Conservation (phyloP, 768 basidiomycete genomes). For the Russula sp. region DNA sequence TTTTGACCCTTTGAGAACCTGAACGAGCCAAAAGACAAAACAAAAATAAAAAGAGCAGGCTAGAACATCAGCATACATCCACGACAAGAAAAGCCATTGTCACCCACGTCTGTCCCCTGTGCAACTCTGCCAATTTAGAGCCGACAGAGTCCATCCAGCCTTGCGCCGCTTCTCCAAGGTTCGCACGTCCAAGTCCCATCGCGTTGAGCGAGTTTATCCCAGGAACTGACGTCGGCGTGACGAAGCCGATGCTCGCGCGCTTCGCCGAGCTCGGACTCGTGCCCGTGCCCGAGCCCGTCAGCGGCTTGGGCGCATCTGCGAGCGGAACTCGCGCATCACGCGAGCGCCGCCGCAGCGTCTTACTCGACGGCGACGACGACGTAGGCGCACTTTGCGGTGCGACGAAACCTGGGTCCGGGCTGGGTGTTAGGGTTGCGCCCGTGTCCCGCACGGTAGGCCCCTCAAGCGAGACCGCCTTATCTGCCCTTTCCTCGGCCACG, state of each 20-base stretch:
- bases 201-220: constrained; percentile 33
- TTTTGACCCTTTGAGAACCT: constrained; percentile 67
- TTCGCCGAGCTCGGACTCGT: constrained; percentile 17
- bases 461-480: constrained; percentile 15
- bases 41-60: neutral
- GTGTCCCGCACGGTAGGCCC: constrained; percentile 44
- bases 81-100: neutral
- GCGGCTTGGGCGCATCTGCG: constrained; percentile 28
- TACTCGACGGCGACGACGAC: neutral
- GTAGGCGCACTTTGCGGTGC: neutral
- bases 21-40: neutral
- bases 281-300: constrained; percentile 9
- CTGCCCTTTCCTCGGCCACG: constrained; percentile 27
- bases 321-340: constrained; percentile 24
- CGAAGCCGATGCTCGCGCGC: constrained; percentile 20
- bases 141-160: constrained; percentile 47
- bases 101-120: constrained; percentile 49
- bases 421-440: constrained; percentile 45
- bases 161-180: constrained; percentile 31
- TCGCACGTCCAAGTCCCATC: constrained; percentile 25
- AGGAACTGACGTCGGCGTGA: constrained; percentile 38
- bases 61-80: neutral
- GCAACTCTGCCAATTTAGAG: constrained; percentile 47
- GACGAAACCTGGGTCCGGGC: constrained; percentile 8
- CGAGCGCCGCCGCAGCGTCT: constrained; percentile 28